Conservation (phyloP, 2,329 filamentous ascomycete genomes). For the Podosphaera xanthii region DNA sequence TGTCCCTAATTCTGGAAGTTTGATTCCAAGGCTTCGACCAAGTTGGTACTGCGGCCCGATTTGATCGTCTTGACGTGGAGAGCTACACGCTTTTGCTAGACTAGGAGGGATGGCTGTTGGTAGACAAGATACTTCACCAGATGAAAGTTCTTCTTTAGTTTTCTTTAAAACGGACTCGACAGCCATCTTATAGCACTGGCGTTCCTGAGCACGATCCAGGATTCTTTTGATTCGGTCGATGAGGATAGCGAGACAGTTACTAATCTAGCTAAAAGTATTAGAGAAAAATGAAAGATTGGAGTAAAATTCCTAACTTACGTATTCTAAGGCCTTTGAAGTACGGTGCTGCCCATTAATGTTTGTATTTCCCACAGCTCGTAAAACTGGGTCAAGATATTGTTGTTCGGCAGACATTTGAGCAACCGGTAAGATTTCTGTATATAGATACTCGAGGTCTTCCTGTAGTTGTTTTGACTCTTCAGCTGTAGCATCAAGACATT, state of each 20-base stretch:
- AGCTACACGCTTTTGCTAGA: not conserved
- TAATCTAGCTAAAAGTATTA: constrained; percentile 20
- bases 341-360: constrained; percentile 23
- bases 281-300: not conserved
- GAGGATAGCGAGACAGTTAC: constrained; percentile 28
- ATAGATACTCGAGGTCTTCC: constrained; percentile 44
- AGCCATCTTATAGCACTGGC: constrained; percentile 24
- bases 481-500: constrained; percentile 4
- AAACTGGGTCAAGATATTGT: constrained; percentile 39
- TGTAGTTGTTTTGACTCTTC: constrained; percentile 28
- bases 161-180: constrained; percentile 20
- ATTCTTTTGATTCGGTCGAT: constrained; percentile 24
- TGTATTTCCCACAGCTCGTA: constrained; percentile 22
- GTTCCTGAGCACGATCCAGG: constrained; percentile 20
- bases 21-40: constrained; percentile 24
- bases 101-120: not conserved
- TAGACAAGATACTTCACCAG: not conserved
- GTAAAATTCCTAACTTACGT: constrained; percentile 20
- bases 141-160: constrained; percentile 22
- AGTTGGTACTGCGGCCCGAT: constrained; percentile 19
- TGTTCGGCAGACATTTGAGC: constrained; percentile 49
- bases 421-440: constrained; percentile 44
- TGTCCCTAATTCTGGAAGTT: constrained; percentile 18
- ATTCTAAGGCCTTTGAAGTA: constrained; percentile 25
- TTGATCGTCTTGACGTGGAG: constrained; percentile 19